These are phyloP conservation scores for Fusarium nematophilum DNA, from an alignment of 2,329 filamentous ascomycete species.

Conservation along the genomic window DNA sequence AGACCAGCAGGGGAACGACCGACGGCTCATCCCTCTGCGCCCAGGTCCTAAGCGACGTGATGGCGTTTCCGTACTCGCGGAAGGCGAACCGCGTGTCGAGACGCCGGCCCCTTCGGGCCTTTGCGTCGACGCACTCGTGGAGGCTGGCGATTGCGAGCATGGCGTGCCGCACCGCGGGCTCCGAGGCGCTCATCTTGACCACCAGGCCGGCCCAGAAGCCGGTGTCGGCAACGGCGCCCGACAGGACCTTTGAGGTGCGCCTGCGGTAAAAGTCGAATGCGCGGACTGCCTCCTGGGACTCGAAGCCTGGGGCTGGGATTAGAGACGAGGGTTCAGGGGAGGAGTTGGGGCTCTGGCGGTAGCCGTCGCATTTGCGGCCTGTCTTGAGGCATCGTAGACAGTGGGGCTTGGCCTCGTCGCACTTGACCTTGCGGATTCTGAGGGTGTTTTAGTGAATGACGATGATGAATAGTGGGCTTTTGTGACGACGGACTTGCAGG, in stretches of 20 bases:
- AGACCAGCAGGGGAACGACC: constrained; percentile 55
- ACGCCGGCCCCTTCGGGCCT: constrained; percentile 23
- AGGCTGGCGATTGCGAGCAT: constrained; percentile 62
- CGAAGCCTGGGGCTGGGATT: constrained; percentile 36
- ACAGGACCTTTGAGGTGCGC: constrained; percentile 53
- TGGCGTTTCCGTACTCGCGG: constrained; percentile 60
- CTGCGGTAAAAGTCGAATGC: constrained; percentile 51
- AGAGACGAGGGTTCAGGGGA: constrained; percentile 26
- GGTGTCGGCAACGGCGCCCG: constrained; percentile 55
- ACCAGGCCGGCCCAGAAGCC: constrained; percentile 59
- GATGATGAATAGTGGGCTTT: no score
- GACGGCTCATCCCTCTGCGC: constrained; percentile 45
- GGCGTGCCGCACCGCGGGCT: constrained; percentile 61
- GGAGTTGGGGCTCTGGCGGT: constrained; percentile 46
- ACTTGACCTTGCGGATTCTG: constrained; percentile 67
- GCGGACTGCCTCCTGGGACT: constrained; percentile 35
- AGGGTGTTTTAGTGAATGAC: neutral
- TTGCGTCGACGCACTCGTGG: constrained; percentile 52
- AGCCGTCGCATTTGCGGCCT: constrained; percentile 68
- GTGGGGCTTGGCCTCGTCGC: constrained; percentile 64
- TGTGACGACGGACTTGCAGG: constrained; percentile 62
- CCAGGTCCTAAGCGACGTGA: constrained; percentile 55
- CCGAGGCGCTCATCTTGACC: constrained; percentile 56
- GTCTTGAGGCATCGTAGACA: constrained; percentile 66
- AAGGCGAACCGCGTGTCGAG: constrained; percentile 42